Evolutionary conservation across 257 asterid genomes (phyloP).

Genomic region (Fraxinus quadrangulata): DNA sequence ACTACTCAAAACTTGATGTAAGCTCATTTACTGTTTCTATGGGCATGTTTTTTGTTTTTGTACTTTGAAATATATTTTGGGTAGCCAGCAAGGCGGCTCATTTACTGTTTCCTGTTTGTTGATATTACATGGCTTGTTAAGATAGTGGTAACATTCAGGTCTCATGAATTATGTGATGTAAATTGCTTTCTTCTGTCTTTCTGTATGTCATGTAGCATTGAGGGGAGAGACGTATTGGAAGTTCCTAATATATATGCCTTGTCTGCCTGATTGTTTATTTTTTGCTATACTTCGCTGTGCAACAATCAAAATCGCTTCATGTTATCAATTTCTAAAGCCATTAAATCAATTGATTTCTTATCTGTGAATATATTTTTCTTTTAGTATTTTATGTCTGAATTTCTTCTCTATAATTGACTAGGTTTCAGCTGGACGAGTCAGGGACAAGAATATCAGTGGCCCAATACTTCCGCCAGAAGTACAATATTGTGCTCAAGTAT

Average conservation of each 20-base stretch:
- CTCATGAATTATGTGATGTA: neutral
- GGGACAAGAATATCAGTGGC: conserved; percentile 43
- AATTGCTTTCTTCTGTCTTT: neutral
- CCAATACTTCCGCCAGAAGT: conserved; percentile 51
- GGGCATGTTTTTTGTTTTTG: neutral
- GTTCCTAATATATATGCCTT: neutral
- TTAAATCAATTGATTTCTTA: neutral
- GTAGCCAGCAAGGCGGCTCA: neutral
- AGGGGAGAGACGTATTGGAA: neutral
- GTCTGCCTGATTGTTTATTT: neutral
- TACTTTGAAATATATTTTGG: neutral
- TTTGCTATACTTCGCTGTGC: neutral
- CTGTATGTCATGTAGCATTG: neutral
- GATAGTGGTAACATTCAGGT: neutral
- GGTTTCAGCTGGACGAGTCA: conserved; percentile 56
- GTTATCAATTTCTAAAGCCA: neutral
- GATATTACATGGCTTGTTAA: neutral
- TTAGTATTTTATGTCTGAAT: neutral
- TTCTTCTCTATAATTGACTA: conserved; percentile 19
- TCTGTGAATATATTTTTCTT: neutral
- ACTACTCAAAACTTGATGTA: conserved; percentile 45
- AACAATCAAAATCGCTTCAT: neutral
- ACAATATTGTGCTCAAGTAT: conserved; percentile 35
- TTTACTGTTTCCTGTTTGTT: neutral
- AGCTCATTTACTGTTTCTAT: conserved; percentile 22